A percentile compares a stretch with the other conserved stretches of the same genome.
phyloP scores from a whole-genome alignment of 2,329 filamentous ascomycete genomes.

The Thelonectria rubi region DNA sequence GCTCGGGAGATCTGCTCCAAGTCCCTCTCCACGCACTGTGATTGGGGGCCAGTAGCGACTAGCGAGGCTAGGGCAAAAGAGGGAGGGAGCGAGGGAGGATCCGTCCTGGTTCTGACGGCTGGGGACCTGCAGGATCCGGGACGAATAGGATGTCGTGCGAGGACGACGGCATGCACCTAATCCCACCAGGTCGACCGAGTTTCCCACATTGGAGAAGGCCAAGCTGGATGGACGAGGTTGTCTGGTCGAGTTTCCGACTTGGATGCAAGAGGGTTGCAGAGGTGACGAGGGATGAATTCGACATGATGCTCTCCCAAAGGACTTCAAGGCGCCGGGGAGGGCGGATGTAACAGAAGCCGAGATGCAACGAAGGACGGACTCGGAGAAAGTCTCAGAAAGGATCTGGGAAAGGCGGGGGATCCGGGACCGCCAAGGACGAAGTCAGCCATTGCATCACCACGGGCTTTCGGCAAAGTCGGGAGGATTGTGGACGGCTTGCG shows the following conservation, averaged over 20 bases:
- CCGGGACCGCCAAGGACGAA: background rate
- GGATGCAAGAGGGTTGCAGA: background rate
- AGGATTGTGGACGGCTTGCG: background rate
- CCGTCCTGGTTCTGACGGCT: constrained; percentile 12
- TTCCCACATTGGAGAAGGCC: background rate
- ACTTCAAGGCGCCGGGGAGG: background rate
- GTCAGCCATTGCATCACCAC: background rate
- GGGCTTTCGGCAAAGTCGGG: constrained; percentile 2
- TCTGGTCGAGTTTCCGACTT: background rate
- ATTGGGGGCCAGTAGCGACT: constrained; percentile 9
- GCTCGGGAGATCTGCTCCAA: background rate
- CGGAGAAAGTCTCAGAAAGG: background rate
- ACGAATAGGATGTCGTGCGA: constrained; percentile 31
- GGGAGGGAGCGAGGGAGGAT: constrained; percentile 17
- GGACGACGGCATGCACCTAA: constrained; percentile 23
- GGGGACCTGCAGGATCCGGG: constrained; percentile 31
- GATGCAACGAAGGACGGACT: background rate
- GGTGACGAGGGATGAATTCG: background rate
- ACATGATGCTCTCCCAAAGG: background rate
- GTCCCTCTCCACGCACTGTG: background rate
- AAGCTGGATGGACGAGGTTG: background rate
- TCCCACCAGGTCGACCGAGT: background rate
- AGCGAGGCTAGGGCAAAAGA: constrained; percentile 19
- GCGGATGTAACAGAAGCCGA: background rate
- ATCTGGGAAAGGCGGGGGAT: background rate